Evolutionary conservation across 1,284 basidiomycete genomes (phyloP).

Genomic region (Apiotrichum veenhuisii): DNA sequence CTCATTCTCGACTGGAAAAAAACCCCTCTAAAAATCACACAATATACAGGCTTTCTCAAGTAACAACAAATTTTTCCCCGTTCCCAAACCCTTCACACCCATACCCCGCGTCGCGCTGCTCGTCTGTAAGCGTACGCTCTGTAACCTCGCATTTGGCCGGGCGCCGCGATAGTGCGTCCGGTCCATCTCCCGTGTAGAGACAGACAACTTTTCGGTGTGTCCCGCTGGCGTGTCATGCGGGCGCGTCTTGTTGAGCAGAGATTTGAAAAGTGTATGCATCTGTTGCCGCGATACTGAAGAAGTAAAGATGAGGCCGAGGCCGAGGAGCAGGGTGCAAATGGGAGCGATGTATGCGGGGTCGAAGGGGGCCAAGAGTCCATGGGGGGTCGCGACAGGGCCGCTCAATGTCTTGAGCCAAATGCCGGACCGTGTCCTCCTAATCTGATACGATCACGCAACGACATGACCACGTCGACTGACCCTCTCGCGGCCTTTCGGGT

Average conservation of each 20-base stretch:
- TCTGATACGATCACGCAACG: too few relatives aligned
- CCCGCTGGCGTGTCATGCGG: slow-evolving; percentile 21
- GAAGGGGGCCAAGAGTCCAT: too few relatives aligned
- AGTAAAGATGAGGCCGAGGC: background rate
- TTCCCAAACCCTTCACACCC: slow-evolving; percentile 1
- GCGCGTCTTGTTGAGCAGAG: slow-evolving; percentile 26
- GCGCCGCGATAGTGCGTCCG: slow-evolving; percentile 4
- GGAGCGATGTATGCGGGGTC: background rate
- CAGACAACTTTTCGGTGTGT: slow-evolving; percentile 21
- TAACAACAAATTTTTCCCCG: background rate
- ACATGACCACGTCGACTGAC: too few relatives aligned
- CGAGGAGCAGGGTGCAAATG: background rate
- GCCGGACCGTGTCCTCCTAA: too few relatives aligned
- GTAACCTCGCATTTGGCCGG: slow-evolving; percentile 23
- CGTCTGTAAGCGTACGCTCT: slow-evolving; percentile 9
- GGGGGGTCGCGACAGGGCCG: too few relatives aligned
- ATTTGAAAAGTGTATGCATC: slow-evolving; percentile 27
- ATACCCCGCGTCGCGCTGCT: slow-evolving; percentile 15
- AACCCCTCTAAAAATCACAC: background rate
- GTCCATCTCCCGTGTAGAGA: slow-evolving; percentile 23
- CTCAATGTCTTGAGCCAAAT: too few relatives aligned
- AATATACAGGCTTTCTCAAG: background rate
- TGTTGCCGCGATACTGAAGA: slow-evolving; percentile 14
- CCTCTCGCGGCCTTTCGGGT: too few relatives aligned
- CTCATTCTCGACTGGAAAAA: background rate